These are phyloP conservation scores for Medicago lupulina DNA, from an alignment of 306 rosid genomes.

Conservation along the genomic window DNA sequence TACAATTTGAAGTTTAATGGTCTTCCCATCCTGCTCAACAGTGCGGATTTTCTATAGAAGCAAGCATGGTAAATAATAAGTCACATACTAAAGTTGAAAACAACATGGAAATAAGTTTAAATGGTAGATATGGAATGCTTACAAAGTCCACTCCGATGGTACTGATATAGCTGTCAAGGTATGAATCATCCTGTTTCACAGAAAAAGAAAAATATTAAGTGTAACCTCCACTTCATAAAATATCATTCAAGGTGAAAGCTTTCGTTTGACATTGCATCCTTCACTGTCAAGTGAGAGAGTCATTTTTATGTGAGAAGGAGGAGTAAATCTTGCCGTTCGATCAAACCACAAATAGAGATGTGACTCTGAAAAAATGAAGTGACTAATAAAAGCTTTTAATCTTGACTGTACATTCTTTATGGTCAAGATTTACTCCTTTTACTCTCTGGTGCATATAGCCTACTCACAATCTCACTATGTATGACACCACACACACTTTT, in stretches of 20 bases:
- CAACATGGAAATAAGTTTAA: conserved; percentile 7
- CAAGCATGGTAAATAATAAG: conserved; percentile 34
- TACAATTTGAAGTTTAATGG: conserved; percentile 92
- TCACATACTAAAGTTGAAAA: conserved; percentile 21
- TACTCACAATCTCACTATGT: neutral
- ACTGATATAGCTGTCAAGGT: conserved; percentile 99
- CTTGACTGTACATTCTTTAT: neutral
- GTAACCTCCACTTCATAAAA: conserved; percentile 12
- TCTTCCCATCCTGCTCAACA: conserved; percentile 94
- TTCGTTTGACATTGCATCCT: neutral
- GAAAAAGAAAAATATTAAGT: conserved; percentile 32
- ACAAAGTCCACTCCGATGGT: conserved; percentile 99
- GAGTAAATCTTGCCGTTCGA: neutral
- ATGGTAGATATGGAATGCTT: conserved; percentile 47
- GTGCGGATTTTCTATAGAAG: conserved; percentile 86
- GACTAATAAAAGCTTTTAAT: neutral
- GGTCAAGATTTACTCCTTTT: neutral
- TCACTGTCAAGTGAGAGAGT: neutral
- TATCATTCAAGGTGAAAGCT: conserved; percentile 10
- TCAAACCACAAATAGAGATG: neutral
- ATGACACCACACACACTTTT: neutral
- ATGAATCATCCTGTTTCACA: conserved; percentile 85
- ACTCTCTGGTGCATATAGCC: neutral
- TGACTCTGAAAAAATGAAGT: neutral
- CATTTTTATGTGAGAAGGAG: neutral